phyloP scores from a whole-genome alignment of 2,329 filamentous ascomycete genomes.

The Raffaelea ambrosiae region DNA sequence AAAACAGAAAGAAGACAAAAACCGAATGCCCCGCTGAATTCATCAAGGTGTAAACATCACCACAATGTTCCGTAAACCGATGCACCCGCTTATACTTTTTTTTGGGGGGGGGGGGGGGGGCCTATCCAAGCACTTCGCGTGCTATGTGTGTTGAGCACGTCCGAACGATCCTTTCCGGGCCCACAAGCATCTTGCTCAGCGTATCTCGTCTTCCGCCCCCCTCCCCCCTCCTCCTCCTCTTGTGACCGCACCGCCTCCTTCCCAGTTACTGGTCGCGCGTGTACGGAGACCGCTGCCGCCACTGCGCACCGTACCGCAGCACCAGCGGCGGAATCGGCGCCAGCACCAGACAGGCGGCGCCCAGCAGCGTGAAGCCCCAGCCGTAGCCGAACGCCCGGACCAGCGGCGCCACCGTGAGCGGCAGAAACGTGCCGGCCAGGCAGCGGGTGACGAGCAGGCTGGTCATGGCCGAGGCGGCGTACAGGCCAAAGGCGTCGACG shows the following conservation, averaged over 20 bases:
- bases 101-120: no score
- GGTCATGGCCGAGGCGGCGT: slow-evolving; percentile 49
- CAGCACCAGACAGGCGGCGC: slow-evolving; percentile 29
- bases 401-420: slow-evolving; percentile 40
- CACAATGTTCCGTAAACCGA: no score
- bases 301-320: slow-evolving; percentile 39
- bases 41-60: no score
- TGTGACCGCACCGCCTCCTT: neutral
- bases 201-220: neutral
- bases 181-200: neutral
- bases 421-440: slow-evolving; percentile 48
- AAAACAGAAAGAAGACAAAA: no score
- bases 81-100: no score
- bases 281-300: slow-evolving; percentile 42
- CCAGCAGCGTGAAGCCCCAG: slow-evolving; percentile 38
- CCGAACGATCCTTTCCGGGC: no score
- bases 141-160: no score
- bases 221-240: neutral
- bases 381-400: slow-evolving; percentile 41
- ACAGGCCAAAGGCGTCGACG: slow-evolving; percentile 47
- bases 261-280: slow-evolving; percentile 25
- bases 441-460: slow-evolving; percentile 47
- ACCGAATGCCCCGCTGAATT: no score
- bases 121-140: no score
- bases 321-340: slow-evolving; percentile 43